Evolutionary conservation across 176 grass and related monocot species (phyloP), one percentile per base, ranked within the genome.

Genomic region (Chloris gayana): DNA sequence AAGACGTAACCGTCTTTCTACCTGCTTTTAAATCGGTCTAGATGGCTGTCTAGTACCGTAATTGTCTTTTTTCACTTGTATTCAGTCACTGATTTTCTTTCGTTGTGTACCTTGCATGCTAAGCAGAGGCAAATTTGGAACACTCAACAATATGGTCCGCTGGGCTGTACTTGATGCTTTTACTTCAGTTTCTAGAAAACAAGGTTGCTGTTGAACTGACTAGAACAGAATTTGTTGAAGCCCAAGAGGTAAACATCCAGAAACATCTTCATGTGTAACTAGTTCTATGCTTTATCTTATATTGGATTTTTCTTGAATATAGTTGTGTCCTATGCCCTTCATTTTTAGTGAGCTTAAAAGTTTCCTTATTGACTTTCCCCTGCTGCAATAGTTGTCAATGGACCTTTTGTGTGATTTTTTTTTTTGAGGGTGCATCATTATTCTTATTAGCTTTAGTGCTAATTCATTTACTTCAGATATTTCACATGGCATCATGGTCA

Each of bases 171-270:
- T 86, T 97, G 86, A 90, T 82, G 93, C 93, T 97, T 88, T 82
- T 97, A 73, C 84, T 97, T 79, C 93, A 97, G 37, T 97, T 97
- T 70, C 76, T 97, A 54, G 93, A 97, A 88, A 97, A 97, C 24
- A 97, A 90, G 74, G 88, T 97, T 39, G 85, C 90, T 54, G 80
- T 97, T 46, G 93, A 97, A 83, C 90, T 97, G 69, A 97, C 93
- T 21, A 83, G 93, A 72, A 93, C 90, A 77, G 93, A 93, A 57
- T 97, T 97, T 82, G 93, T 97, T 82, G 90, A 97, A 86, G 93
- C 93, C 80, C 90, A 93, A 77, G 93, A 96, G 90, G 93, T 97
- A 90, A 45, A 61, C 75, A 32, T 10, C 41, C 35, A 72, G 11
- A 33, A 73, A 13, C 5, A 64, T 15, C 3, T 17, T 64, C 14